Evolutionary conservation across 495 filamentous ascomycete species (phyloP).

Genomic region (Penicillium roqueforti): DNA sequence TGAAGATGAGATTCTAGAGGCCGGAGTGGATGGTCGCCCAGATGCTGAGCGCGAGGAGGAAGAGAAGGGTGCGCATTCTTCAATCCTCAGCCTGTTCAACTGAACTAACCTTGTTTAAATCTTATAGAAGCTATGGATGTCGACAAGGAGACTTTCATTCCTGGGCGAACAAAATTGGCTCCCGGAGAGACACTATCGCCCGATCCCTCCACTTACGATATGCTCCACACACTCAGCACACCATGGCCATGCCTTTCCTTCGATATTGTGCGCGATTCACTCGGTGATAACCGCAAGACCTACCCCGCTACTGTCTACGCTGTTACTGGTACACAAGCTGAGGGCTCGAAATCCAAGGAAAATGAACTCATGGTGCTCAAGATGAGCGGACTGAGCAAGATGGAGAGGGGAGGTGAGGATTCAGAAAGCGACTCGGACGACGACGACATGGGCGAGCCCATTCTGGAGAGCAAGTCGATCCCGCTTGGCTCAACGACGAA

Average conservation of each 20-base stretch:
- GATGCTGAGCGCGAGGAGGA: conserved; percentile 91
- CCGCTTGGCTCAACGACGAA: conserved; percentile 83
- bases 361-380: conserved; percentile 96
- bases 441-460: conserved; percentile 80
- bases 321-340: conserved; percentile 90
- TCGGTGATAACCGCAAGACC: conserved; percentile 83
- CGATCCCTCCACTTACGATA: conserved; percentile 87
- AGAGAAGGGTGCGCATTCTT: conserved; percentile 54
- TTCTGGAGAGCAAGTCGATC: conserved; percentile 88
- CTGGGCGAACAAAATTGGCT: conserved; percentile 78
- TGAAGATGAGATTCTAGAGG: conserved; percentile 92
- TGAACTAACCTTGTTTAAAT: conserved; percentile 5
- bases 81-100: neutral
- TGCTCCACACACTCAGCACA: conserved; percentile 88
- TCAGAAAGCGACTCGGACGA: conserved; percentile 73
- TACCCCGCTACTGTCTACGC: conserved; percentile 94
- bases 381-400: conserved; percentile 81
- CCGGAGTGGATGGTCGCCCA: conserved; percentile 85
- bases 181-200: conserved; percentile 86
- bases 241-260: conserved; percentile 97
- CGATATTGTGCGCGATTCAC: conserved; percentile 81
- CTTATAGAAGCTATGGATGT: conserved; percentile 76
- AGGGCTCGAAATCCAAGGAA: conserved; percentile 65
- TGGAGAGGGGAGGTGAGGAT: conserved; percentile 68
- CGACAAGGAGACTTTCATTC: conserved; percentile 88